A percentile compares a stretch with the other conserved stretches of the same genome.
phyloP scores from a whole-genome alignment of 768 basidiomycete genomes.

The Tricholoma hemisulphureum region DNA sequence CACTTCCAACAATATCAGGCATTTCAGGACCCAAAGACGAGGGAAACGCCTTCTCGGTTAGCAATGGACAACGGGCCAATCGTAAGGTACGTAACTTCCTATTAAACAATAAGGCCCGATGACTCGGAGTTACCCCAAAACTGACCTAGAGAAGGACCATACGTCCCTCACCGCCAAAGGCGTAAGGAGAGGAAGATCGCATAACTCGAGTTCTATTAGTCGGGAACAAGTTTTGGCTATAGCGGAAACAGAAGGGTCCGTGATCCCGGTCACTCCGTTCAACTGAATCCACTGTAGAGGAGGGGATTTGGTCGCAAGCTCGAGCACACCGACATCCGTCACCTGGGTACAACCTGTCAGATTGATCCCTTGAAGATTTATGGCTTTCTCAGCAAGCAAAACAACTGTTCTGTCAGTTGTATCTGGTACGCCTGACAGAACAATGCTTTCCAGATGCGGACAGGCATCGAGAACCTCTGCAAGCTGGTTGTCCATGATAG shows the following conservation, averaged over 20 bases:
- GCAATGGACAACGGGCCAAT: conserved; percentile 70
- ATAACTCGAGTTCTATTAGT: conserved; percentile 81
- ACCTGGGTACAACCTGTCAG: conserved; percentile 72
- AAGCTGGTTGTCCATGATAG: conserved; percentile 60
- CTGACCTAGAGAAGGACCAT: conserved; percentile 71
- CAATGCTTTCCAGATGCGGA: conserved; percentile 64
- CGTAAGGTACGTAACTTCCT: conserved; percentile 74
- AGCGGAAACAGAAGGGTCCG: conserved; percentile 58
- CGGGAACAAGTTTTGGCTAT: conserved; percentile 74
- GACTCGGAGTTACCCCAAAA: conserved; percentile 10
- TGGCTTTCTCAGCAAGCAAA: conserved; percentile 59
- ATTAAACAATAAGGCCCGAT: conserved; percentile 9
- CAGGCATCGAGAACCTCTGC: conserved; percentile 54
- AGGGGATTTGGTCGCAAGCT: conserved; percentile 65
- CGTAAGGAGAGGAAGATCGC: conserved; percentile 65
- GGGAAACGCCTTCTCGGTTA: conserved; percentile 83
- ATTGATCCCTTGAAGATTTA: conserved; percentile 72
- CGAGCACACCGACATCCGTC: conserved; percentile 75
- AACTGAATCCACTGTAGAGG: conserved; percentile 74
- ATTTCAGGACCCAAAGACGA: conserved; percentile 35
- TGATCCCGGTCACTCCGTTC: conserved; percentile 64
- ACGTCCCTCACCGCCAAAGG: conserved; percentile 72
- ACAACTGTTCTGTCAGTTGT: conserved; percentile 69
- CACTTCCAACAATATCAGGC: conserved; percentile 23
- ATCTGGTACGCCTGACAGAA: conserved; percentile 65